Conservation (phyloP, 2,329 filamentous ascomycete genomes). For the Aspergillus transmontanensis region DNA sequence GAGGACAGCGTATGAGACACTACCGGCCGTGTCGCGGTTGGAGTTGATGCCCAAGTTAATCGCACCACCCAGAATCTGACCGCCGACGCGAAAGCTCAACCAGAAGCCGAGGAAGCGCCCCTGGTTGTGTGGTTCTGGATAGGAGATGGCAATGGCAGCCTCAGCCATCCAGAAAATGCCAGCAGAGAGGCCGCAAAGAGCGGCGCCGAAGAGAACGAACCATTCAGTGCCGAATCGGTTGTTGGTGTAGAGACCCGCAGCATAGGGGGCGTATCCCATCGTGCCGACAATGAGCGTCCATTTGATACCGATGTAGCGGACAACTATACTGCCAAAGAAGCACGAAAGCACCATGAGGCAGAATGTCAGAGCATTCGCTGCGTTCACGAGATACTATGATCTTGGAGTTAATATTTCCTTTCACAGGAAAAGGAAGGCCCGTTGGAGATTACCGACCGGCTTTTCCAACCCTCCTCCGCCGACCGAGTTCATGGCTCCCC, state of each 20-base stretch:
- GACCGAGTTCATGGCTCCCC: conserved; percentile 73
- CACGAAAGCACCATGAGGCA: conserved; percentile 73
- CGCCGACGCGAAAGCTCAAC: conserved; percentile 63
- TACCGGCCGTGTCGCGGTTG: conserved; percentile 58
- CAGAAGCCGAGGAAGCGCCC: conserved; percentile 69
- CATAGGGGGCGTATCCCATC: conserved; percentile 70
- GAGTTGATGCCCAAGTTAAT: conserved; percentile 71
- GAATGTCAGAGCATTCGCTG: conserved; percentile 71
- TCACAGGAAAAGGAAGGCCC: not conserved
- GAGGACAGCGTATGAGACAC: conserved; percentile 70
- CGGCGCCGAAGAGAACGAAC: conserved; percentile 69
- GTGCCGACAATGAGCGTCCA: conserved; percentile 72
- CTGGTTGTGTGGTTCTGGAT: conserved; percentile 70
- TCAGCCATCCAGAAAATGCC: conserved; percentile 78
- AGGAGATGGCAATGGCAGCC: conserved; percentile 71
- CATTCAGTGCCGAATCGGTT: conserved; percentile 70
- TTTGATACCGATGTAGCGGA: conserved; percentile 71
- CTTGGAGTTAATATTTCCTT: not conserved
- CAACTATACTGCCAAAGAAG: conserved; percentile 64
- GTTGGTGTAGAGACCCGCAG: conserved; percentile 71
- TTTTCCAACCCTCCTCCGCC: conserved; percentile 68
- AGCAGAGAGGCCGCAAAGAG: conserved; percentile 69
- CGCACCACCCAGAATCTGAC: conserved; percentile 71
- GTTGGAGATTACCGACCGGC: conserved; percentile 40
- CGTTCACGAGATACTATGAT: conserved; percentile 61